phyloP scores from a whole-genome alignment of 768 basidiomycete genomes.

The Lactarius deliciosus region DNA sequence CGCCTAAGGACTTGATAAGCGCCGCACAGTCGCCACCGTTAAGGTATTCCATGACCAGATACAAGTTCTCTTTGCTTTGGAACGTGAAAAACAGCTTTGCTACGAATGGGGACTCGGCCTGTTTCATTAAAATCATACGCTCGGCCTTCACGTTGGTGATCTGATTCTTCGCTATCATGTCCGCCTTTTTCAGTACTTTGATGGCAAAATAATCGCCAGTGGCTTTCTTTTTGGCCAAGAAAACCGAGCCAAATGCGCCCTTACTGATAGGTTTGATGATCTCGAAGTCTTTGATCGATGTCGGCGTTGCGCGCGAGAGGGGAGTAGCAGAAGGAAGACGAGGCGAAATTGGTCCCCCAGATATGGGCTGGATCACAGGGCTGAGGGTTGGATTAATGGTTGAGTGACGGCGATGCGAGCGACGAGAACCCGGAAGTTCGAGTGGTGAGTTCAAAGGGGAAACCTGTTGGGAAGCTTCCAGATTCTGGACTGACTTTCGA shows the following conservation, averaged over 20 bases:
- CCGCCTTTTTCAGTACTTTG: slow-evolving; percentile 99
- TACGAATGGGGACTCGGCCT: slow-evolving; percentile 97
- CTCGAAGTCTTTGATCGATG: slow-evolving; percentile 98
- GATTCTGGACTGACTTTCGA: slow-evolving; percentile 63
- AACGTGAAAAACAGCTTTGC: slow-evolving; percentile 98
- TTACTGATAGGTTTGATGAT: slow-evolving; percentile 99
- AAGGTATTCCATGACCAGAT: slow-evolving; percentile 99
- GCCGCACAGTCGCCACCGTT: slow-evolving; percentile 98
- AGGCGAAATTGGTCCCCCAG: slow-evolving; percentile 71
- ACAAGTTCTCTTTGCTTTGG: slow-evolving; percentile 98
- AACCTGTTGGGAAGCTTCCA: slow-evolving; percentile 63
- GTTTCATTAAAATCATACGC: slow-evolving; percentile 99
- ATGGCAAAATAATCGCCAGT: slow-evolving; percentile 99
- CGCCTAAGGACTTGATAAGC: slow-evolving; percentile 93
- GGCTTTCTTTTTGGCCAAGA: slow-evolving; percentile 95
- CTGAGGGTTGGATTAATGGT: slow-evolving; percentile 48
- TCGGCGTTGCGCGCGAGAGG: slow-evolving; percentile 72
- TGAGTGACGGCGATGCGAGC: slow-evolving; percentile 69
- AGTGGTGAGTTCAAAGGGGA: slow-evolving; percentile 67
- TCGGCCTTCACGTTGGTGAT: slow-evolving; percentile 99
- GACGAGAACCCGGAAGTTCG: slow-evolving; percentile 49
- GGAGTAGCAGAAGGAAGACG: slow-evolving; percentile 79
- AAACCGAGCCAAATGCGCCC: slow-evolving; percentile 98
- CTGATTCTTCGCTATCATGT: slow-evolving; percentile 99
- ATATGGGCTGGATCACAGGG: slow-evolving; percentile 57